These are phyloP conservation scores for Cyanidium caldarium DNA, from an alignment of 23 red algal genomes.

Conservation along the genomic window DNA sequence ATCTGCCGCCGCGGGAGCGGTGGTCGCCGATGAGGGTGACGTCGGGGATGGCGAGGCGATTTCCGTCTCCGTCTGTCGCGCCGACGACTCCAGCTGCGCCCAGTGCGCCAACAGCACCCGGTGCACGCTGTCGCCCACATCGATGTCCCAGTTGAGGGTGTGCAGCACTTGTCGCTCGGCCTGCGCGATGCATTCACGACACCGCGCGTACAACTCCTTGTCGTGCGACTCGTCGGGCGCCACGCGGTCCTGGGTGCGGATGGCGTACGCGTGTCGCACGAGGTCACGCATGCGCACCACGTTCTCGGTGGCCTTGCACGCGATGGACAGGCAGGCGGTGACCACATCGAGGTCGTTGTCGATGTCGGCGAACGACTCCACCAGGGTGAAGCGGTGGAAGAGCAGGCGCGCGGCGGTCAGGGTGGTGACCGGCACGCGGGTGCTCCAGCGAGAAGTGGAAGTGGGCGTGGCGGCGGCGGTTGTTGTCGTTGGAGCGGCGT, in stretches of 20 bases:
- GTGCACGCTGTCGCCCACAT: slow-evolving; percentile 4
- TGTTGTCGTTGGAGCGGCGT: no score
- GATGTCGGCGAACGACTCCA: neutral
- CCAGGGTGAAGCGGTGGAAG: neutral
- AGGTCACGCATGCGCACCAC: slow-evolving; percentile 4
- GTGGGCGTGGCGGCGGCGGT: neutral
- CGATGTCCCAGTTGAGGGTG: neutral
- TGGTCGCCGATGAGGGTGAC: no score
- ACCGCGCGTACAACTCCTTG: neutral
- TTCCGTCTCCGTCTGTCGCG: no score
- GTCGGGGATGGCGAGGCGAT: no score
- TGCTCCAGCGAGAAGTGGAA: neutral
- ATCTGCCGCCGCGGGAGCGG: no score
- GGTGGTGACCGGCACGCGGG: neutral
- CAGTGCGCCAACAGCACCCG: neutral
- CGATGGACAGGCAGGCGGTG: neutral
- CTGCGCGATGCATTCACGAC: neutral
- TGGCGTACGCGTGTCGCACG: neutral
- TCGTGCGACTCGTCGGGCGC: neutral
- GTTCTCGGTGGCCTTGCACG: slow-evolving; percentile 4
- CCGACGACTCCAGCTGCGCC: neutral
- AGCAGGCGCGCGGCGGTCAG: neutral
- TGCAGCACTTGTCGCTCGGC: slow-evolving; percentile 4
- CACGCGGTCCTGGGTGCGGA: neutral
- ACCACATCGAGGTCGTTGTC: neutral